These are phyloP conservation scores for Paraconiothyrium brasiliense DNA, from an alignment of 2,329 filamentous ascomycete species.

Conservation along the genomic window DNA sequence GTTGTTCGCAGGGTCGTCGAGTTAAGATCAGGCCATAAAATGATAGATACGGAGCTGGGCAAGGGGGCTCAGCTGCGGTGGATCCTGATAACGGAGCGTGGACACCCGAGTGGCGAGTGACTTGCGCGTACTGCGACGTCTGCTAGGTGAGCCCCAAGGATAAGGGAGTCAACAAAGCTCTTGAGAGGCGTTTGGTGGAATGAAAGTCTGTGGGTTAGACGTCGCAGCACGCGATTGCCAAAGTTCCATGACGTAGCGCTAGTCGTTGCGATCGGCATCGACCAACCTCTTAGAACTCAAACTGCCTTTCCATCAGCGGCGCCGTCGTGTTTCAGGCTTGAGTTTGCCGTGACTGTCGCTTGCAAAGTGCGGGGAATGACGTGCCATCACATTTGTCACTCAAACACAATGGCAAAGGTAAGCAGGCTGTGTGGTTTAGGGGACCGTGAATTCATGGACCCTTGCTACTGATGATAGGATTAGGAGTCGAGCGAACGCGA, in stretches of 20 bases:
- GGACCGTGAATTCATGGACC: conserved; percentile 46
- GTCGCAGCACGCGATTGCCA: background rate
- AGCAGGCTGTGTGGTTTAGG: conserved; percentile 25
- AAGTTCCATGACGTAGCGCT: conserved; percentile 12
- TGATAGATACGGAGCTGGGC: conserved; percentile 24
- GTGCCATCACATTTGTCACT: conserved; percentile 15
- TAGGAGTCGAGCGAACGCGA: background rate
- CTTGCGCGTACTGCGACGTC: conserved; percentile 9
- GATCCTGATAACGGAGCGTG: conserved; percentile 9
- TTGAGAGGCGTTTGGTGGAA: conserved; percentile 2
- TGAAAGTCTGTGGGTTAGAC: background rate
- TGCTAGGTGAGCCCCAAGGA: background rate
- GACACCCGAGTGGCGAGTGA: conserved; percentile 4
- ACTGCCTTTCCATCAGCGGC: background rate
- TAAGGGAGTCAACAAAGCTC: background rate
- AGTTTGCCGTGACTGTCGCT: conserved; percentile 1
- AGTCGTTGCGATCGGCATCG: background rate
- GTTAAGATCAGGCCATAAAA: conserved; percentile 11
- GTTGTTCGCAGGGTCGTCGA: conserved; percentile 4
- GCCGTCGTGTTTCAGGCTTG: conserved; percentile 5
- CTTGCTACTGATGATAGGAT: conserved; percentile 19
- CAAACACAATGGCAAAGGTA: background rate
- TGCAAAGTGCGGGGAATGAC: conserved; percentile 12
- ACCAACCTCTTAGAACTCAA: background rate
- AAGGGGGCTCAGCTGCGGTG: conserved; percentile 16